A percentile compares a stretch with the other conserved stretches of the same genome.
These are phyloP conservation scores for Boletus reticulatus DNA, from an alignment of 768 basidiomycete species.

Conservation along the genomic window DNA sequence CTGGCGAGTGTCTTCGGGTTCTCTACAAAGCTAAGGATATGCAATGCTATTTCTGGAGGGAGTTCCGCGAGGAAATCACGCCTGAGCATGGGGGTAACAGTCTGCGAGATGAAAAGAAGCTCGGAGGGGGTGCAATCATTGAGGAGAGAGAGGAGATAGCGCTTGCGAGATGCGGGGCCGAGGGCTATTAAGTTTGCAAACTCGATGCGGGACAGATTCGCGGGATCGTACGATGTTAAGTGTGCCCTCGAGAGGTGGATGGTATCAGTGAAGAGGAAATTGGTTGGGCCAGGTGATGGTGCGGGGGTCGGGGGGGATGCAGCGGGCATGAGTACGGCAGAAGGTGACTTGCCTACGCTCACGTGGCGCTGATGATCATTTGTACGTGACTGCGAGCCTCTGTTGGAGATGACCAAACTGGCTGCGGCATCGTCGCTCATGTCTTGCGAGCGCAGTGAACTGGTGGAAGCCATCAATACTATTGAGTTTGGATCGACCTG, in stretches of 20 bases:
- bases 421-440: slow-evolving; percentile 9
- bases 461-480: slow-evolving; percentile 12
- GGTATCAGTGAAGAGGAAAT: slow-evolving; percentile 42
- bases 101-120: slow-evolving; percentile 62
- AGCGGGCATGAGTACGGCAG: slow-evolving; percentile 50
- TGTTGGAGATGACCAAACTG: slow-evolving; percentile 3
- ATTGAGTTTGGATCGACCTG: background rate
- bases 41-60: slow-evolving; percentile 69
- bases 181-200: slow-evolving; percentile 33
- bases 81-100: slow-evolving; percentile 62
- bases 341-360: slow-evolving; percentile 17
- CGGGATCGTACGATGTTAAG: slow-evolving; percentile 19
- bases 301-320: slow-evolving; percentile 61
- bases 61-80: slow-evolving; percentile 58
- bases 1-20: slow-evolving; percentile 70
- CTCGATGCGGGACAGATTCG: slow-evolving; percentile 29
- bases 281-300: slow-evolving; percentile 53
- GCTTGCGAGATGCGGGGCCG: slow-evolving; percentile 43
- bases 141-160: slow-evolving; percentile 51
- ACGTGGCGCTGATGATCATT: slow-evolving; percentile 15
- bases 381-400: slow-evolving; percentile 8
- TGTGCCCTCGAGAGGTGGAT: slow-evolving; percentile 19
- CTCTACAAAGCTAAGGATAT: slow-evolving; percentile 75
- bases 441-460: slow-evolving; percentile 2
- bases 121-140: slow-evolving; percentile 56